Conservation (phyloP, 2,329 filamentous ascomycete genomes). For the Colletotrichum truncatum region DNA sequence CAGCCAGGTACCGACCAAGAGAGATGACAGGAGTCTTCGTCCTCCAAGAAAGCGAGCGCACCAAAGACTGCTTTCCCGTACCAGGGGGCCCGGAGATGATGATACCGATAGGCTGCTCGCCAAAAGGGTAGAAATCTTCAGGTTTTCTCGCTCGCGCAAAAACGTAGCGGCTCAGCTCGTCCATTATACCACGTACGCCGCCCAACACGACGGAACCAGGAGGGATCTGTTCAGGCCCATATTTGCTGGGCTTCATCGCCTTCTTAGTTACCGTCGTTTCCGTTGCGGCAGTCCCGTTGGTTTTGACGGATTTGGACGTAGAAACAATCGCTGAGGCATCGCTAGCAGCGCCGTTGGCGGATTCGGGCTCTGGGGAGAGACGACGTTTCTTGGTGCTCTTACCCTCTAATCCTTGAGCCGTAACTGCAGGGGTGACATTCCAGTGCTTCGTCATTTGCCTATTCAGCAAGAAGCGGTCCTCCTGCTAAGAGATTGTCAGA, state of each 20-base stretch:
- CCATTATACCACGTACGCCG: slow-evolving; percentile 2
- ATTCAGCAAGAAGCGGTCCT: slow-evolving; percentile 51
- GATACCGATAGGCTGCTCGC: slow-evolving; percentile 67
- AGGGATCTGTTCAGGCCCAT: slow-evolving; percentile 26
- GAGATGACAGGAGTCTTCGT: slow-evolving; percentile 79
- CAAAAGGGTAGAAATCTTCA: slow-evolving; percentile 13
- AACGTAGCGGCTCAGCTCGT: slow-evolving; percentile 14
- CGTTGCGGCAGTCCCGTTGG: neutral
- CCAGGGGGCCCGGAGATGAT: slow-evolving; percentile 82
- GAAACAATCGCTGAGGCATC: slow-evolving; percentile 20
- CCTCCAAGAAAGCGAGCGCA: slow-evolving; percentile 77
- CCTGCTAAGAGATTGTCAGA: slow-evolving; percentile 36
- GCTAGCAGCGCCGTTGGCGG: slow-evolving; percentile 16
- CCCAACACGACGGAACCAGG: slow-evolving; percentile 26
- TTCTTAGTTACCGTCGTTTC: slow-evolving; percentile 13
- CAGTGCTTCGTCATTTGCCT: slow-evolving; percentile 52
- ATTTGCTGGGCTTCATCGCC: slow-evolving; percentile 26
- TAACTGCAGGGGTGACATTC: slow-evolving; percentile 35
- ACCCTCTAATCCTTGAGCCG: slow-evolving; percentile 26
- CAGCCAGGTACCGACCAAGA: slow-evolving; percentile 44
- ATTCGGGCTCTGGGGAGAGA: slow-evolving; percentile 27
- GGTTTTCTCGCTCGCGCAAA: slow-evolving; percentile 17
- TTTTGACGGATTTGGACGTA: neutral
- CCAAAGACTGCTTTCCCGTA: slow-evolving; percentile 82
- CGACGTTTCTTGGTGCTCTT: slow-evolving; percentile 36